Base-by-base conservation (phyloP, 768 basidiomycete species). In the Roridomyces roridus region DNA sequence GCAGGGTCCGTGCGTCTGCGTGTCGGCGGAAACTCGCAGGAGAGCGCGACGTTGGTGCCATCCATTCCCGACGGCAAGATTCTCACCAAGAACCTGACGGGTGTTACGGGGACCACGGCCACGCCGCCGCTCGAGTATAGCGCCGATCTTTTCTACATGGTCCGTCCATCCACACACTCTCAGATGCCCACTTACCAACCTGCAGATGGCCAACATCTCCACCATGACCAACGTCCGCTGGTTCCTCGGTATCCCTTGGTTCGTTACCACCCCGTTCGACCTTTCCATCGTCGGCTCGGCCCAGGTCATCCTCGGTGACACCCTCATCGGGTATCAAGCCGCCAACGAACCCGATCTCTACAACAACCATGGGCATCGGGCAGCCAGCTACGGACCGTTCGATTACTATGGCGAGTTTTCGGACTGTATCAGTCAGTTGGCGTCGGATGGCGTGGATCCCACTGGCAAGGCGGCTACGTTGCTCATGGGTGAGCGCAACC, bases 11-110 rank as follows among this genome's bases (percentile, higher is more conserved):
- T 82, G 17, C 71, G 78, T 14, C 64, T 85, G 17, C 77, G 85
- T 29, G 68, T 87, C 11, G 85, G 85, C 17, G 85, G 85, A n/a
- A 87, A 86, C 67, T 78, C 80, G 3, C 85, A 86, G 64, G 85
- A 87, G 50, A 73, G 68, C 5, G 79, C 74, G 18, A 45, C 70
- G 23, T 62, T 76, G 59, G 77, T 75, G 14, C 67, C 65, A 0
- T 37, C 41, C 20, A 69, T 81, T 14, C 59, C 73, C 0, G 70
- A 79, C 45, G 74, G 74, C 35, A 59, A 67, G 7, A 73, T 73
- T 31, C 68, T 84, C 25, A 68, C 77, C 34, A 85, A 85, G 67
- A 72, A 70, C 40, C 55, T 63, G 12, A 51, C 51, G 9, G 48
- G 48, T 10, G 48, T 50, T 7, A 50, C 48, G 10, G 55, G 47